Percentiles rank a stretch among this genome's conserved stretches.
These are phyloP conservation scores for Bremia lactucae DNA, from an alignment of 352 stramenopile genomes.

Conservation along the genomic window DNA sequence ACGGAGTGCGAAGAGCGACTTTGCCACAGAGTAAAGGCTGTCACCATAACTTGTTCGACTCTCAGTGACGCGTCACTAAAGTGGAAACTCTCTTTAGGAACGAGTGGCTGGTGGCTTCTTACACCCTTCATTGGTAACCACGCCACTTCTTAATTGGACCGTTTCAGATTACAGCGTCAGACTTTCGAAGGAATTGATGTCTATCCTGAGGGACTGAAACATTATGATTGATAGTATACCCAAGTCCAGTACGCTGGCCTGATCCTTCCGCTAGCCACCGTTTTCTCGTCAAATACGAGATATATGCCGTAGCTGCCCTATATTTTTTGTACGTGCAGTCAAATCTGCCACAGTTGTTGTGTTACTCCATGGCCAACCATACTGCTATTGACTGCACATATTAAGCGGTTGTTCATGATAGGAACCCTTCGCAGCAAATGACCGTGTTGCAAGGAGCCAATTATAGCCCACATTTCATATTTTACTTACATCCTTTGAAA, in stretches of 20 bases:
- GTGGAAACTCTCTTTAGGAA: constrained; percentile 4
- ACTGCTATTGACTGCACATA: constrained; percentile 85
- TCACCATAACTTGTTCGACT: constrained; percentile 8
- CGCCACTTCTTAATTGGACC: constrained; percentile 13
- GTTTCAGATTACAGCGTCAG: too few relatives aligned
- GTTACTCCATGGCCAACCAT: constrained; percentile 52
- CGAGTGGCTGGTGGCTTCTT: constrained; percentile 10
- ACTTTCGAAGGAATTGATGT: constrained; percentile 44
- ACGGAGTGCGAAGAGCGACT: constrained; percentile 13
- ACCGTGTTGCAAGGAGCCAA: constrained; percentile 78
- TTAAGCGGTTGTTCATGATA: constrained; percentile 85
- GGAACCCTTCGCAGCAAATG: constrained; percentile 72
- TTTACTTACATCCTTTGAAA: too few relatives aligned
- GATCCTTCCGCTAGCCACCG: constrained; percentile 38
- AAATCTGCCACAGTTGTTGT: constrained; percentile 85
- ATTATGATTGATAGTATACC: constrained; percentile 64
- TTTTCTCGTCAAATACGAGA: not conserved
- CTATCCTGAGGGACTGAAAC: constrained; percentile 82
- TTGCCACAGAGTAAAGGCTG: constrained; percentile 39
- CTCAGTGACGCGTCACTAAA: constrained; percentile 8
- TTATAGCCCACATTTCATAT: constrained; percentile 54
- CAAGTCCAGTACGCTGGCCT: constrained; percentile 79
- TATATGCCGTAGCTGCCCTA: constrained; percentile 1
- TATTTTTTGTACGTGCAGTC: constrained; percentile 34
- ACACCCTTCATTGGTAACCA: not conserved